These are phyloP conservation scores for Phaeolepiota aurea DNA, from an alignment of 768 basidiomycete species.

Conservation along the genomic window DNA sequence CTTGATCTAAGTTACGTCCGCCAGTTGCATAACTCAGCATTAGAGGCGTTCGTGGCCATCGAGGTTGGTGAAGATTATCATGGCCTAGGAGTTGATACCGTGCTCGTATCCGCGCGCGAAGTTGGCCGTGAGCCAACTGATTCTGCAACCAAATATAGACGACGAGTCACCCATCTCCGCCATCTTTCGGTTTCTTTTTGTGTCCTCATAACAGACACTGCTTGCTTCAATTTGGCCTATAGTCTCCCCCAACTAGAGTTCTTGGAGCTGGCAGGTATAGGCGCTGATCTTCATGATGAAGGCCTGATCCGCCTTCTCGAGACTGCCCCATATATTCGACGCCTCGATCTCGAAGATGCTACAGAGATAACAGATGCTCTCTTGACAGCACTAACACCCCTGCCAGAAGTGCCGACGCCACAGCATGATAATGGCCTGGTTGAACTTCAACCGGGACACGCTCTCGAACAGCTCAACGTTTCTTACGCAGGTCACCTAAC, in stretches of 20 bases:
- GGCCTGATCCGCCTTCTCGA: conserved; percentile 67
- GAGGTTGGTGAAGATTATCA: conserved; percentile 26
- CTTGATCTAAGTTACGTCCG: conserved; percentile 73
- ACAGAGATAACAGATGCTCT: conserved; percentile 64
- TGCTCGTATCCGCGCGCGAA: conserved; percentile 52
- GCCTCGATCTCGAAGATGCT: conserved; percentile 84
- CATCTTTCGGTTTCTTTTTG: conserved; percentile 74
- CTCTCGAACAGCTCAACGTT: conserved; percentile 63
- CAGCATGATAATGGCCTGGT: not conserved
- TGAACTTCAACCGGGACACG: conserved; percentile 47
- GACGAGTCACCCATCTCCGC: conserved; percentile 60
- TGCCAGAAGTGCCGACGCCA: not conserved
- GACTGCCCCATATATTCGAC: conserved; percentile 63
- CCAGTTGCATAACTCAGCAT: conserved; percentile 63
- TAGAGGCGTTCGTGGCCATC: conserved; percentile 66
- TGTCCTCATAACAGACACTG: conserved; percentile 60
- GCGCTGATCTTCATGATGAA: conserved; percentile 56
- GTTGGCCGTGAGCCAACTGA: conserved; percentile 55
- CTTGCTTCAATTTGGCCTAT: conserved; percentile 65
- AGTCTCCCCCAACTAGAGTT: conserved; percentile 66
- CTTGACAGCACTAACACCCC: conserved; percentile 56
- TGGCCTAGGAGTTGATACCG: conserved; percentile 28
- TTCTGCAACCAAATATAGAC: conserved; percentile 31
- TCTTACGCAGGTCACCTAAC: conserved; percentile 60
- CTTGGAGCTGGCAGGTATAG: conserved; percentile 74